Evolutionary conservation across 306 rosid genomes (phyloP), one percentile per base, ranked within the genome.

Genomic region (Dalbergia cultrata): DNA sequence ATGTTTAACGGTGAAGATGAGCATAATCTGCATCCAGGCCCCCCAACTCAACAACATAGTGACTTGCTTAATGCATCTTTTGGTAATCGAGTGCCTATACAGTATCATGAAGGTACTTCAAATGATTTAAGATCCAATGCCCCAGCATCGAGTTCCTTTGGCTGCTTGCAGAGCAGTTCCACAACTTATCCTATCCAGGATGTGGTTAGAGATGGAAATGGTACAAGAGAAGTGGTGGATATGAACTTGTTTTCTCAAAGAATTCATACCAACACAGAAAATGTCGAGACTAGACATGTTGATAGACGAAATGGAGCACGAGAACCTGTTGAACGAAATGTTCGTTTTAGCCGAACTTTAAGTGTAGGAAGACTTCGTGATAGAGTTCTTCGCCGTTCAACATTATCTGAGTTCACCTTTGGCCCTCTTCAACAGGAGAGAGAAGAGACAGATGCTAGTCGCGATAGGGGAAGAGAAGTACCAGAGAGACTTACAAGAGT

Each of bases 281-380:
- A 66, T 77, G 60, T 12, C 57, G 92, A 90, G 82, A 83, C 87
- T 50, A 90, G 98, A 83, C 80, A 82, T 57, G 78, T 67, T 45
- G 97, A 88, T 75, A 84, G 94, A 62, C 85, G 85, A 45, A 82
- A 80, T 82, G 98, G 90, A 65, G 80, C 84, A 81, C 92, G 93
- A 70, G 98, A 96, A 83, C 99, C 98, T 58, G 90, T 86, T 70
- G 98, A 96, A 8, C 89, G 90, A 37, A 96, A 93, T 87, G 97
- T 93, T 80, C 97, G 89, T 72, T 96, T 93, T 82, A 96, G 98
- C 85, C 87, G 99, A 71, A 96, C 99, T 39, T 81, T 96, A 39
- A 96, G 99, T 78, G 99, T 96, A 79, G 99, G 99, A 81, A 93
- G 99, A 85, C 99, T 96, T 82, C 97, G 98, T 22, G 98, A 96